These are phyloP conservation scores for Fonsecaea nubica DNA, from an alignment of 2,329 filamentous ascomycete species.

Conservation along the genomic window DNA sequence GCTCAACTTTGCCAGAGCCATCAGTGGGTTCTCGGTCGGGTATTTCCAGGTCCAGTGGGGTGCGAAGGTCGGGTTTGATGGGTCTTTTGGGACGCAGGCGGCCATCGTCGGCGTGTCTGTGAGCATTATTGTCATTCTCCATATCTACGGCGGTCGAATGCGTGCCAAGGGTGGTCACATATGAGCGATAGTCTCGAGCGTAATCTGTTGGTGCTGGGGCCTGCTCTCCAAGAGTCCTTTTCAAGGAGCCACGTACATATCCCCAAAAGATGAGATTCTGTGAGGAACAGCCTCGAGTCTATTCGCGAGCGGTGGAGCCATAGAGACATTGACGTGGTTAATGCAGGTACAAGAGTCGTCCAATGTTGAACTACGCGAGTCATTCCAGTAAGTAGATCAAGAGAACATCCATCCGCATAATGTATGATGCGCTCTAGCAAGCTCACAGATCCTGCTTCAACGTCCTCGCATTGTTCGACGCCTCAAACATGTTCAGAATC, in stretches of 20 bases:
- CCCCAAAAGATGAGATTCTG: no score
- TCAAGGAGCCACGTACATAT: no score
- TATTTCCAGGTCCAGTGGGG: slow-evolving; percentile 62
- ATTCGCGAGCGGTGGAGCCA: no score
- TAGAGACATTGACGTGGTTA: no score
- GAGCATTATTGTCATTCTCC: slow-evolving; percentile 50
- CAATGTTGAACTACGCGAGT: no score
- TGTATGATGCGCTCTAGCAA: neutral
- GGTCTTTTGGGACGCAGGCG: slow-evolving; percentile 56
- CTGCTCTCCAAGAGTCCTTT: no score
- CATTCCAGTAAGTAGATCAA: neutral
- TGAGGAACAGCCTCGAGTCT: no score
- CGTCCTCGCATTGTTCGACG: neutral
- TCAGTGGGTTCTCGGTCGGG: slow-evolving; percentile 54
- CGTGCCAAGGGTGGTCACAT: slow-evolving; percentile 44
- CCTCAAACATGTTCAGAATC: neutral
- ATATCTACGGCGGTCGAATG: slow-evolving; percentile 47
- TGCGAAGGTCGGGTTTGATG: slow-evolving; percentile 49
- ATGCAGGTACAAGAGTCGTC: no score
- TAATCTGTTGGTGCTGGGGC: neutral
- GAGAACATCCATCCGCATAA: no score
- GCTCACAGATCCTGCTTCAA: neutral
- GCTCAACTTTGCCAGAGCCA: slow-evolving; percentile 57
- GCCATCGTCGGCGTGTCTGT: slow-evolving; percentile 48
- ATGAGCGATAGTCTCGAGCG: neutral